phyloP scores from a whole-genome alignment of 1,284 basidiomycete genomes.

The Fomes fomentarius region DNA sequence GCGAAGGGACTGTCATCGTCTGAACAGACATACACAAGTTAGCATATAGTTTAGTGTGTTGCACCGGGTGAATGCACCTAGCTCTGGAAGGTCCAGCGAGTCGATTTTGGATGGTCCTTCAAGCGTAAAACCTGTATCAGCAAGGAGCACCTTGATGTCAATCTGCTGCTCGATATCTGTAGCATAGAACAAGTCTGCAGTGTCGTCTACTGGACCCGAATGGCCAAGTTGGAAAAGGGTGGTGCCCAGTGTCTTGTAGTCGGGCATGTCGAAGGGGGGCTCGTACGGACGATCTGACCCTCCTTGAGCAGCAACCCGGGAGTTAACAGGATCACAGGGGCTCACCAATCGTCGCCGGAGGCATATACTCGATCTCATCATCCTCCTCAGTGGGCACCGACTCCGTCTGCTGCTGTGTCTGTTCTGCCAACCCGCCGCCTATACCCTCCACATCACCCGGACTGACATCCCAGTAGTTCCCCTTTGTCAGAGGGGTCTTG shows the following conservation, averaged over 20 bases:
- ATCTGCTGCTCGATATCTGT: conserved; percentile 30
- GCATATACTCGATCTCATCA: conserved; percentile 80
- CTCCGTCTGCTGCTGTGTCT: conserved; percentile 38
- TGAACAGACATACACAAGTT: neutral
- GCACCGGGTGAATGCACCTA: conserved; percentile 27
- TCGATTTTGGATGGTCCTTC: conserved; percentile 19
- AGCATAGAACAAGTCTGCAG: conserved; percentile 32
- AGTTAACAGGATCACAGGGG: conserved; percentile 4
- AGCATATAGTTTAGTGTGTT: neutral
- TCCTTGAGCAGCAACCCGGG: neutral
- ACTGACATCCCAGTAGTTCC: conserved; percentile 75
- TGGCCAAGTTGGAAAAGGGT: conserved; percentile 31
- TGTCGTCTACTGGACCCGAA: conserved; percentile 31
- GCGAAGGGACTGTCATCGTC: conserved; percentile 20
- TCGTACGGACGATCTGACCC: conserved; percentile 36
- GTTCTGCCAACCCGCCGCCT: conserved; percentile 27
- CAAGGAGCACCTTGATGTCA: conserved; percentile 24
- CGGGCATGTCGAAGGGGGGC: conserved; percentile 39
- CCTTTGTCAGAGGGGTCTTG: conserved; percentile 68
- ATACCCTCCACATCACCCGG: conserved; percentile 54
- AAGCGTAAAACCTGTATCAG: conserved; percentile 24
- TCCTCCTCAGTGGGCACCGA: conserved; percentile 48
- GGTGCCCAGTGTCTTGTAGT: conserved; percentile 34
- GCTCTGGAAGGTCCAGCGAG: conserved; percentile 25
- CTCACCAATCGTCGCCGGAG: conserved; percentile 69